Conservation (phyloP, 768 basidiomycete species). For the Leccinellum albellum region DNA sequence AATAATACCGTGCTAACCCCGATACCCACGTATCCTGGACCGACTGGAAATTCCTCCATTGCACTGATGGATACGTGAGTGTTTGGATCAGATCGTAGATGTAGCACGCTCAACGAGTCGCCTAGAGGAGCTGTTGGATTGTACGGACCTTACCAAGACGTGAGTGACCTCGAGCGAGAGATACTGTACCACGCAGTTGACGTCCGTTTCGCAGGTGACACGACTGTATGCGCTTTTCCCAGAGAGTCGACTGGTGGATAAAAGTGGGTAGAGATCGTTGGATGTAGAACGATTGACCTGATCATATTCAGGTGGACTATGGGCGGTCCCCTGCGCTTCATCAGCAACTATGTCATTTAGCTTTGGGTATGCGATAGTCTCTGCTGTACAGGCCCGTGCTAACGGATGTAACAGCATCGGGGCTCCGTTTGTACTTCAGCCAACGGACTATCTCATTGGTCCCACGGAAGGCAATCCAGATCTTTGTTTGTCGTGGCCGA, state of each 20-base stretch:
- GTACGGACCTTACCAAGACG: slow-evolving; percentile 77
- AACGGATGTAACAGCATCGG: slow-evolving; percentile 19
- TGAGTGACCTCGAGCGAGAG: slow-evolving; percentile 29
- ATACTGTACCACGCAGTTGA: not conserved
- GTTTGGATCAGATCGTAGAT: not conserved
- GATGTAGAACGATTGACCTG: not conserved
- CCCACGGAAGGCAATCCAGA: slow-evolving; percentile 59
- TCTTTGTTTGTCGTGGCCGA: slow-evolving; percentile 74
- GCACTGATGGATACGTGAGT: slow-evolving; percentile 74
- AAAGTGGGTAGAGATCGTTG: slow-evolving; percentile 34
- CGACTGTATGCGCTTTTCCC: slow-evolving; percentile 58
- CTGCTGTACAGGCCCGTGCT: not conserved
- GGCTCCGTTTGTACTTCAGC: slow-evolving; percentile 55
- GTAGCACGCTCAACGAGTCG: slow-evolving; percentile 1
- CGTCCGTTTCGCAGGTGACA: slow-evolving; percentile 47
- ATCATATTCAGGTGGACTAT: slow-evolving; percentile 51
- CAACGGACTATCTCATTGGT: slow-evolving; percentile 76
- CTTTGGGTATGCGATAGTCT: slow-evolving; percentile 53
- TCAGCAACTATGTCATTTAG: slow-evolving; percentile 56
- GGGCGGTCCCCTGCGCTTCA: slow-evolving; percentile 72
- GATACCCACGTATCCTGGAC: slow-evolving; percentile 59
- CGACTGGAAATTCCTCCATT: slow-evolving; percentile 52
- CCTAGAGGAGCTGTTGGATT: slow-evolving; percentile 65
- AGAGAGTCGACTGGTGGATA: slow-evolving; percentile 65
- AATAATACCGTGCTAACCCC: slow-evolving; percentile 52